Conservation (phyloP, 1,139 yeast species). For the Blastobotrys elegans region DNA sequence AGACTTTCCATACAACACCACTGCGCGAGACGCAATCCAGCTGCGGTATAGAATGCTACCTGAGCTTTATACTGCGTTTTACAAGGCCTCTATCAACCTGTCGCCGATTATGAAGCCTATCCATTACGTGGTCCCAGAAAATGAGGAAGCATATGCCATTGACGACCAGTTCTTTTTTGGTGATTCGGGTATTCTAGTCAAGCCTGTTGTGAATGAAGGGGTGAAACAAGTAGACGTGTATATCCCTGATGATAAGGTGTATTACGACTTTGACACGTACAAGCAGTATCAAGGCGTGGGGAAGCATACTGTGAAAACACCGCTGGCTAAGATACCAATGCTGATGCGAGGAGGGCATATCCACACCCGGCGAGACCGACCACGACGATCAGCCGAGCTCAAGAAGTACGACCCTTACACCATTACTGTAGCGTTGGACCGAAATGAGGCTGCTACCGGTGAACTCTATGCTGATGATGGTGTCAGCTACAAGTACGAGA, state of each 20-base stretch:
- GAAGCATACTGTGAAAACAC: slow-evolving; percentile 41
- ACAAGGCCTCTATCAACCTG: slow-evolving; percentile 56
- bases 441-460: slow-evolving; percentile 41
- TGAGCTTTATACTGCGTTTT: slow-evolving; percentile 74
- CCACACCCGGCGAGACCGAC: slow-evolving; percentile 60
- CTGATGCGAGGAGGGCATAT: slow-evolving; percentile 75
- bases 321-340: slow-evolving; percentile 64
- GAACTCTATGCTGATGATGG: slow-evolving; percentile 81
- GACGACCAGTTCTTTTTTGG: slow-evolving; percentile 88
- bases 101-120: slow-evolving; percentile 73
- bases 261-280: slow-evolving; percentile 55
- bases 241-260: slow-evolving; percentile 58
- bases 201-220: slow-evolving; percentile 69
- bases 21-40: slow-evolving; percentile 64
- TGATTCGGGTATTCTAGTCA: slow-evolving; percentile 64
- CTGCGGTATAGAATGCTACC: slow-evolving; percentile 77
- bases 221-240: slow-evolving; percentile 44
- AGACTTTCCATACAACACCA: slow-evolving; percentile 66
- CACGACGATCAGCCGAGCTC: slow-evolving; percentile 71
- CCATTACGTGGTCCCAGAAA: slow-evolving; percentile 58
- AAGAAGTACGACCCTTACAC: slow-evolving; percentile 86
- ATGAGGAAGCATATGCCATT: slow-evolving; percentile 47
- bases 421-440: slow-evolving; percentile 56
- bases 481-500: slow-evolving; percentile 55
- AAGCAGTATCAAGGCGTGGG: slow-evolving; percentile 39